Conservation (phyloP, 768 basidiomycete species). For the Candolleomyces efflorescens region DNA sequence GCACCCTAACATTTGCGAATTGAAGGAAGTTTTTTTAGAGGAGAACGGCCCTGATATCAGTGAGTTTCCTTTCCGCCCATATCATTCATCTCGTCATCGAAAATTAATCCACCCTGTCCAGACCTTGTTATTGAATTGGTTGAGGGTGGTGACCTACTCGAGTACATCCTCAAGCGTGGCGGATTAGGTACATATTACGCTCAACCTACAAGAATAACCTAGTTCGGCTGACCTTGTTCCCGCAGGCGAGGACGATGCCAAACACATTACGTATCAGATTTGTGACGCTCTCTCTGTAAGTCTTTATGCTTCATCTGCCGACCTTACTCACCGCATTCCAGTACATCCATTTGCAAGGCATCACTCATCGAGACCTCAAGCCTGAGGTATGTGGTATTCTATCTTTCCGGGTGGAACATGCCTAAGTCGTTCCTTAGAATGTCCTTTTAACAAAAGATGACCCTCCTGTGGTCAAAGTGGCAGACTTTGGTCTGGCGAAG, state of each 20-base stretch:
- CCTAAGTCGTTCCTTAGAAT: slow-evolving; percentile 45
- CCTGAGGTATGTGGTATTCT: slow-evolving; percentile 54
- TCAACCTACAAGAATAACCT: neutral
- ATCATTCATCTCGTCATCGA: slow-evolving; percentile 1
- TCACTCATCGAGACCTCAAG: slow-evolving; percentile 93
- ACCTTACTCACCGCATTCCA: slow-evolving; percentile 14
- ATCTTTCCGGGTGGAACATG: neutral
- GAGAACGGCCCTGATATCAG: slow-evolving; percentile 50
- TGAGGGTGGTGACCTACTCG: slow-evolving; percentile 85
- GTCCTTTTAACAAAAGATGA: slow-evolving; percentile 71
- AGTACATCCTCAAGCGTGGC: slow-evolving; percentile 59
- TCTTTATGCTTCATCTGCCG: neutral
- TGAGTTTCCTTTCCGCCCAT: slow-evolving; percentile 27
- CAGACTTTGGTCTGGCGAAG: slow-evolving; percentile 96
- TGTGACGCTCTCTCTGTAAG: slow-evolving; percentile 74
- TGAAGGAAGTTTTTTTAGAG: slow-evolving; percentile 74
- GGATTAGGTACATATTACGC: slow-evolving; percentile 52
- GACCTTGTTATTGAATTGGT: slow-evolving; percentile 83
- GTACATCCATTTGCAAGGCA: slow-evolving; percentile 71
- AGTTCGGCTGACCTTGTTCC: neutral
- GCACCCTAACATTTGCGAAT: slow-evolving; percentile 79
- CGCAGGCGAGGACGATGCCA: slow-evolving; percentile 50
- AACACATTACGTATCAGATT: slow-evolving; percentile 76
- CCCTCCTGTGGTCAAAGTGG: slow-evolving; percentile 80
- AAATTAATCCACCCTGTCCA: slow-evolving; percentile 24